Evolutionary conservation across 768 basidiomycete genomes (phyloP), one percentile per base, ranked within the genome.

Genomic region (Piloderma croceum): DNA sequence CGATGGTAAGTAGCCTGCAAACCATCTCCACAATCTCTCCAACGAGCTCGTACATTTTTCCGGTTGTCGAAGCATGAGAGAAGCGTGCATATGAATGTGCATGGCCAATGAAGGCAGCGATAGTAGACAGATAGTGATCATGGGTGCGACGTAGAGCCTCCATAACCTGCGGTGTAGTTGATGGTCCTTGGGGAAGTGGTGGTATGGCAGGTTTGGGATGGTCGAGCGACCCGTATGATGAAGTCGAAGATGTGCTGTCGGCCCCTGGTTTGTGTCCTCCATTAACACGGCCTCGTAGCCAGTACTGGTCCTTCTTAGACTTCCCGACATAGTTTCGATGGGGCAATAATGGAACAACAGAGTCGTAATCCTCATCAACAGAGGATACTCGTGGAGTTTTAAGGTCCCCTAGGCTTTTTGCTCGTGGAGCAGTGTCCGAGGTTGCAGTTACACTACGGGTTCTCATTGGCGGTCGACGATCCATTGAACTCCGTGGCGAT

Each of bases 51-150:
- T 96, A 92, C 61, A 98, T 73, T 50, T 91, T 86, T 1, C 90
- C 93, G 12, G 91, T 93, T 45, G 84, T 90, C 5, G 90, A 89
- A 0, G 94, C 90, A 61, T 97, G 93, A 21, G 89, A 89, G 29
- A 77, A 71, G 33, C 89, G 81, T 17, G 88, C 83, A 68, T 97
- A 89, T 12, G 89, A 88, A 53, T 98, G 94, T 2, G 91, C 88
- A 57, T 97, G 92, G 1, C 93, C 94, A 52, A 99, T 96, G 60
- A 99, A 92, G 5, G 93, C 94, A 17, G 96, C 93, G 55, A 96
- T 90, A 15, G 90, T 88, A 4, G 90, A 94, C 9, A 98, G 70
- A 52, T 93, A 86, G 36, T 84, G 77, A 56, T 96, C 92, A 57
- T 96, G 91, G 11, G 88, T 88, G 46, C 70, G 63, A n/a, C 84